Base-by-base conservation (phyloP, 495 filamentous ascomycete genomes). In the Rhypophila decipiens region DNA sequence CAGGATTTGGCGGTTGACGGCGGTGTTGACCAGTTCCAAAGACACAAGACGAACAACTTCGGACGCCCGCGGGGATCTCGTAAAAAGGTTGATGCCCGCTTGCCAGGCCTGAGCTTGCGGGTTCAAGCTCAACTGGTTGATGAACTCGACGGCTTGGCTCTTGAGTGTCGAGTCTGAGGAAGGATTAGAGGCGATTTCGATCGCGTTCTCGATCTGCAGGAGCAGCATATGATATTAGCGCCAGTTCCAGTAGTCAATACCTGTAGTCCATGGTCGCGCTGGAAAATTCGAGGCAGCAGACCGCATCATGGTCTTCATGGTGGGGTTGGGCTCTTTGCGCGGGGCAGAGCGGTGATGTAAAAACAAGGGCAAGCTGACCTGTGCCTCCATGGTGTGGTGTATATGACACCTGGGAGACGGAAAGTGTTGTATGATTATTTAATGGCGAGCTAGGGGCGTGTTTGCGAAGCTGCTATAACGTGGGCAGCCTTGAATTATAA, bases 1-100 rank as follows among this genome's bases (percentile, higher is more conserved):
- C 44, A 94, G 75, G 19, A 77, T 66, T 53, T 87, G 82, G 15
- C 67, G 66, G 53, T 94, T 85, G 44, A 96, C 82, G 34, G 89
- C 86, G 67, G 87, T 88, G 65, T 95, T 96, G 60, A 97, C 75
- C 36, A 97, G 78, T 57, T 99, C 93, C 46, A 99, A 76, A 41
- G 83, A 87, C 27, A 90, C 82, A 61, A 90, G 81, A 18, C 93
- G 87, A 39, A 95, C 85, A 41, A 96, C 76, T 44, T 96, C 90
- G 46, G 84, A 80, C 53, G 83, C 66, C 49, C 75, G 81, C n/a
- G 88, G 87, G n/a, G 75, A 76, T 61, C 88, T 79, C 18, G 81
- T 84, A 68, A 96, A 96, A 51, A 99, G 82, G 17, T 76, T 60
- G 37, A 90, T 78, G 73, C 91, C 95, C 56, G 85, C 78, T 60